These are phyloP conservation scores for Crithidia acanthocephali DNA, from an alignment of 208 protist genomes.

Conservation along the genomic window DNA sequence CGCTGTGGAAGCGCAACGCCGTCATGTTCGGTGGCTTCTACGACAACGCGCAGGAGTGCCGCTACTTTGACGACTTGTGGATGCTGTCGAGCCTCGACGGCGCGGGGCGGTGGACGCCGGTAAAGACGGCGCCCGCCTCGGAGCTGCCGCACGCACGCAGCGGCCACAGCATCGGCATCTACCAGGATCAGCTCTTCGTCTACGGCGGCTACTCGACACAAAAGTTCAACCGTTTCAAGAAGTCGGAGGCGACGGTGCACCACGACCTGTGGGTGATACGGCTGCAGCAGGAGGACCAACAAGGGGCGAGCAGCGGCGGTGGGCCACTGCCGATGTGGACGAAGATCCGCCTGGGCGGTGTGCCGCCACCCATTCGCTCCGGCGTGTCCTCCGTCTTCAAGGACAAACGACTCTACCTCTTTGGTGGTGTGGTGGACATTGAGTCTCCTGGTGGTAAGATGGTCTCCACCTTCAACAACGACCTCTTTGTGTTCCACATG, in stretches of 20 bases:
- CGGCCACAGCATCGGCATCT: constrained; percentile 83
- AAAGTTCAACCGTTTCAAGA: constrained; percentile 91
- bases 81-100: constrained; percentile 83
- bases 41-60: constrained; percentile 87
- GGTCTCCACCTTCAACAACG: constrained; percentile 90
- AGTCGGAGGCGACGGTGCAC: constrained; percentile 87
- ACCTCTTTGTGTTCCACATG: constrained; percentile 93
- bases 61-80: constrained; percentile 92
- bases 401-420: constrained; percentile 89
- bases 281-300: constrained; percentile 29
- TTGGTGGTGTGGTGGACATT: constrained; percentile 92
- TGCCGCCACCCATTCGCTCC: constrained; percentile 87
- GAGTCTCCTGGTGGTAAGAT: constrained; percentile 85
- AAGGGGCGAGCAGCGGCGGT: neutral
- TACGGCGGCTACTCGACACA: constrained; percentile 92
- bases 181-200: constrained; percentile 87
- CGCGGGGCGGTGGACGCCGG: constrained; percentile 60
- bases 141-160: constrained; percentile 74
- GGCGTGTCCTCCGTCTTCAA: constrained; percentile 67
- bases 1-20: constrained; percentile 70
- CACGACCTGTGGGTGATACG: constrained; percentile 89
- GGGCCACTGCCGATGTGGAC: constrained; percentile 63
- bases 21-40: constrained; percentile 95
- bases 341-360: constrained; percentile 75
- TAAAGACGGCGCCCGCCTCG: constrained; percentile 47